Percentiles rank a stretch among this genome's conserved stretches.
Evolutionary conservation across 768 basidiomycete genomes (phyloP).

Genomic region (Infundibulicybe gibba): DNA sequence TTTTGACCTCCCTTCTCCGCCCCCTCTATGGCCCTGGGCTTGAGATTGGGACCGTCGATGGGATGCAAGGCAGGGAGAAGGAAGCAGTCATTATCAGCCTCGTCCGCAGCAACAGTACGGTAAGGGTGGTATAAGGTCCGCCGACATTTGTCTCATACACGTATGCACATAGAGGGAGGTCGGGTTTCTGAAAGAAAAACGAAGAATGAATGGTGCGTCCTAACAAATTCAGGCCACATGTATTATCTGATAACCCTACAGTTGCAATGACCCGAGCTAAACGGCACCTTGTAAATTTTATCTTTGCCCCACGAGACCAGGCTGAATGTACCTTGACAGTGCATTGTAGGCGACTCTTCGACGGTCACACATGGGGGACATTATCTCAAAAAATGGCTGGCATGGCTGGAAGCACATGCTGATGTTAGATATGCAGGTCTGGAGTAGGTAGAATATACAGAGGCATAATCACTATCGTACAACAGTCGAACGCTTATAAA

Average conservation of each 20-base stretch:
- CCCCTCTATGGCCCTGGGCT: conserved; percentile 63
- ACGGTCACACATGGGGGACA: conserved; percentile 82
- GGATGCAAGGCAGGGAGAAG: conserved; percentile 96
- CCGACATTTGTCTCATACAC: conserved; percentile 3
- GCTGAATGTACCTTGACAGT: conserved; percentile 38
- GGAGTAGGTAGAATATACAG: conserved; percentile 30
- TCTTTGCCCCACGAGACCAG: background rate
- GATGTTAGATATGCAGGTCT: conserved; percentile 85
- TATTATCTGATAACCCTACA: conserved; percentile 20
- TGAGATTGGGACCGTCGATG: conserved; percentile 94
- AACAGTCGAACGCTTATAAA: background rate
- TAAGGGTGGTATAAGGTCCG: conserved; percentile 18
- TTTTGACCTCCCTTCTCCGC: conserved; percentile 74
- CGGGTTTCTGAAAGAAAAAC: conserved; percentile 90
- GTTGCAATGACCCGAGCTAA: conserved; percentile 93
- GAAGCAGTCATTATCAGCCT: conserved; percentile 91
- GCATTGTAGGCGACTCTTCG: conserved; percentile 90
- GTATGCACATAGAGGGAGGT: conserved; percentile 64
- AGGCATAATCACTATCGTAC: background rate
- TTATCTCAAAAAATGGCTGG: conserved; percentile 88
- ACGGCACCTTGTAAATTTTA: conserved; percentile 72
- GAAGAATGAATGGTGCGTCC: conserved; percentile 77
- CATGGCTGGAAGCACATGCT: conserved; percentile 86
- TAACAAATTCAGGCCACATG: background rate
- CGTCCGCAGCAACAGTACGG: conserved; percentile 88